Evolutionary conservation across 352 stramenopile species (phyloP).

Genomic region (Pythium coloratum): DNA sequence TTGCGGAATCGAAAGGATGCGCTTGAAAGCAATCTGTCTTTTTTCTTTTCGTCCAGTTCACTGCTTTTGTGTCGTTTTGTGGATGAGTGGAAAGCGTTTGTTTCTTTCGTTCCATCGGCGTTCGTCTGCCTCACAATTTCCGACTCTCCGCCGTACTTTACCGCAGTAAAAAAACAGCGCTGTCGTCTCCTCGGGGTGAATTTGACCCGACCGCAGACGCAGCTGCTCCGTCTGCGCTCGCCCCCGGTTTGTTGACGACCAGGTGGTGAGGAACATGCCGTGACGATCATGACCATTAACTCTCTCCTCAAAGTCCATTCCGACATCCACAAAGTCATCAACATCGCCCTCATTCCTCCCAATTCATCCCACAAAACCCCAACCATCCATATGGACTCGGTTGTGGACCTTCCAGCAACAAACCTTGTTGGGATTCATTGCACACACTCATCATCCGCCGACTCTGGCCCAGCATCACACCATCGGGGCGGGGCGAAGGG

Average conservation of each 20-base stretch:
- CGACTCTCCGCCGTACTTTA: not conserved
- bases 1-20: not conserved
- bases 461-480: not conserved
- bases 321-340: not conserved
- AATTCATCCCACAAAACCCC: not conserved
- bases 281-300: conserved; percentile 11
- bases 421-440: not conserved
- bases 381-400: not conserved
- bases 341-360: too few relatives aligned
- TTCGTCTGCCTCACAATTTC: not conserved
- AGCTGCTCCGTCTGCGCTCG: conserved; percentile 1
- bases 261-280: not conserved
- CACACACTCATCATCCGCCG: not conserved
- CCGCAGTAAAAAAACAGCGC: not conserved
- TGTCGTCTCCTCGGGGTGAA: not conserved
- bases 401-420: conserved; percentile 3
- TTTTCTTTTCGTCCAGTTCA: not conserved
- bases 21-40: not conserved
- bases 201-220: not conserved
- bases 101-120: not conserved
- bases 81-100: conserved; percentile 2
- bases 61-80: too few relatives aligned
- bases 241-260: conserved; percentile 8
- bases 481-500: not conserved
- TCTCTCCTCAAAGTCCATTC: conserved; percentile 3